Evolutionary conservation across 345 rosid species (phyloP), one percentile per base, ranked within the genome.

Genomic region (Pistacia integerrima): DNA sequence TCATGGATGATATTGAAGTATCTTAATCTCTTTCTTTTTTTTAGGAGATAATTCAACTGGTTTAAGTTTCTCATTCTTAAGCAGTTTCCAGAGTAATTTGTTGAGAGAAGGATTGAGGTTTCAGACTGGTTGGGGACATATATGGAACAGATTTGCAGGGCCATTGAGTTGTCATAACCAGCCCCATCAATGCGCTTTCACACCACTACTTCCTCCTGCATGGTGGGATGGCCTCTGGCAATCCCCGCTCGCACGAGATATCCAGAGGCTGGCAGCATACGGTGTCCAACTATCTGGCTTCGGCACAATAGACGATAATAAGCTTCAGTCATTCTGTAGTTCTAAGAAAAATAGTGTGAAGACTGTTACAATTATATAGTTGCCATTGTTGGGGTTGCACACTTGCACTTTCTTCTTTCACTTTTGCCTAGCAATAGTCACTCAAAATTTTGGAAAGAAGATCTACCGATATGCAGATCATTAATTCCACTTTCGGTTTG

Each of bases 201-300:
- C 99, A 7, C 98, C 98, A 0, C 92, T 96, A 41, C 91, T 93
- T 70, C 97, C 98, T 72, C 99, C 97, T 0, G 98, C 95, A 70
- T 93, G 99, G 99, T 93, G 97, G 98, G 99, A 93, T 49, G 91
- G 95, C 60, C 82, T 91, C 38, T 96, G 98, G 99, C 98, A 92
- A 79, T 96, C 98, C 0, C 99, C 98, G 0, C 88, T 91, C 57
- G 84, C 88, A 2, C 90, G 95, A 6, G 97, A 96, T 72, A 73
- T 90, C 72, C 90, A 84, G 5, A 83, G 87, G 82, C 76, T 96
- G 77, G 90, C 86, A 35, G 79, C 85, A 58, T 93, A 82, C 4
- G 98, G 99, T 9, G n/a, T 96, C 78, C 80, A 84, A 77, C 89
- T 96, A 20, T 91, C 98, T 1, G 95, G 91, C 55, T 72, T 92